A percentile compares a stretch with the other conserved stretches of the same genome.
phyloP scores from a whole-genome alignment of 2,329 filamentous ascomycete species.

The Emericellopsis atlantica region DNA sequence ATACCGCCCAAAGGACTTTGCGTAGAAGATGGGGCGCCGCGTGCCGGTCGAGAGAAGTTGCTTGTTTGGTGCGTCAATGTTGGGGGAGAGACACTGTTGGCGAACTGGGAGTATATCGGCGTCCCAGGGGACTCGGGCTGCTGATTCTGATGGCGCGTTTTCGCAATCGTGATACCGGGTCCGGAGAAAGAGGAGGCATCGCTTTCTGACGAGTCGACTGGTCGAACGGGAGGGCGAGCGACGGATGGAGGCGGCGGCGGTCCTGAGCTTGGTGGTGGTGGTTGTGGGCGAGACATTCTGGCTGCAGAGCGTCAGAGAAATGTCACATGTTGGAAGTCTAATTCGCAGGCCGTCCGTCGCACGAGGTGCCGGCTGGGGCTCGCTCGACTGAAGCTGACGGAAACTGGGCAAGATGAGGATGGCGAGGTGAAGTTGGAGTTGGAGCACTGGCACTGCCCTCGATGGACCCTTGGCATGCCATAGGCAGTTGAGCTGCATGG shows the following conservation, averaged over 20 bases:
- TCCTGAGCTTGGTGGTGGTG: constrained; percentile 10
- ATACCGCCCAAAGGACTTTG: constrained; percentile 6
- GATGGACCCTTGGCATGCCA: not conserved
- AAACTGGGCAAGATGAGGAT: not conserved
- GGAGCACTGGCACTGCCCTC: not conserved
- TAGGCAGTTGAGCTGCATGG: not conserved
- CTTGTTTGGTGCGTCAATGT: constrained; percentile 8
- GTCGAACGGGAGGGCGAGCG: constrained; percentile 17
- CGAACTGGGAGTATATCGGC: constrained; percentile 34
- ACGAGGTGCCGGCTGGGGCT: not conserved
- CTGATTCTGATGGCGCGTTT: constrained; percentile 23
- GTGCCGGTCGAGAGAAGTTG: constrained; percentile 46
- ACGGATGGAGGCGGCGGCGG: constrained; percentile 10
- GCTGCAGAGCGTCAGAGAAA: constrained; percentile 3
- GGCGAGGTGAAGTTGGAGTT: not conserved
- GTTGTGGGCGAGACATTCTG: constrained; percentile 28
- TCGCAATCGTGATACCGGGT: constrained; percentile 29
- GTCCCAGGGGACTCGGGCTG: constrained; percentile 22
- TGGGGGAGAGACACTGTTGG: no score
- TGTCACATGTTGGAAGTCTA: constrained; percentile 28
- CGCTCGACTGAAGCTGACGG: not conserved
- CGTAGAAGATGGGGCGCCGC: constrained; percentile 13
- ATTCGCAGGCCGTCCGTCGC: not conserved
- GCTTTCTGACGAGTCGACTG: constrained; percentile 16
- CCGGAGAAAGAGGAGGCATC: constrained; percentile 10